Evolutionary conservation across 768 basidiomycete genomes (phyloP), one percentile per base, ranked within the genome.

Genomic region (Atractiella rhizophila): DNA sequence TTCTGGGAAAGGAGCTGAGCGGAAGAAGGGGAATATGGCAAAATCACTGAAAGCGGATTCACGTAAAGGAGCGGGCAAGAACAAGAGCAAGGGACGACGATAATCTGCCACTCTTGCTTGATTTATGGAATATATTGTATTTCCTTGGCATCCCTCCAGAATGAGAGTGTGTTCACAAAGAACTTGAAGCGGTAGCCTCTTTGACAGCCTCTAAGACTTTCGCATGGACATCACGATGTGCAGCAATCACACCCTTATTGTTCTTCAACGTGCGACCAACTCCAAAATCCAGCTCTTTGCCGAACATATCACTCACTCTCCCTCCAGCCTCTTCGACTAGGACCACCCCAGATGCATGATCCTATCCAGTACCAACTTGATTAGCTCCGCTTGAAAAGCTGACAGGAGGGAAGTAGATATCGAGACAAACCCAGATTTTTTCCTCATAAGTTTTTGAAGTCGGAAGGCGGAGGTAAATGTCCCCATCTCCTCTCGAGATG

Each of bases 251-350:
- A 1, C 88, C 88, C 54, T 68, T 74, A 57, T 94, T 96, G 52
- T 70, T 71, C 2, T 74, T 76, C 28, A 96, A 60, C 1, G 79
- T 82, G 45, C 83, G 61, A 3, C 88, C 88, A 2, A 77, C 63
- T 0, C 79, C 75, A 58, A 98, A 94, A 55, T 88, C 67, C 20
- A 98, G 69, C 0, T 67, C 65, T 39, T 67, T 47, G 3, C 85
- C 88, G 31, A 73, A 65, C 36, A 77, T 77, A 56, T 96, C 78
- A 0, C 74, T 76, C 27, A 94, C 70, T n/a, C 76, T 48, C 0
- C 86, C 86, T 0, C 85, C 86, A 0, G 83, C 78, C 58, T 94
- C 88, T 48, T 71, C 68, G 12, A 96, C 70, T 5, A 98, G 66
- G 12, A 96, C 55, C 1, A 69, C 64, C 0, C 91, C 88, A 0